Base-by-base conservation (phyloP, 768 basidiomycete genomes). In the Collybia sordida region DNA sequence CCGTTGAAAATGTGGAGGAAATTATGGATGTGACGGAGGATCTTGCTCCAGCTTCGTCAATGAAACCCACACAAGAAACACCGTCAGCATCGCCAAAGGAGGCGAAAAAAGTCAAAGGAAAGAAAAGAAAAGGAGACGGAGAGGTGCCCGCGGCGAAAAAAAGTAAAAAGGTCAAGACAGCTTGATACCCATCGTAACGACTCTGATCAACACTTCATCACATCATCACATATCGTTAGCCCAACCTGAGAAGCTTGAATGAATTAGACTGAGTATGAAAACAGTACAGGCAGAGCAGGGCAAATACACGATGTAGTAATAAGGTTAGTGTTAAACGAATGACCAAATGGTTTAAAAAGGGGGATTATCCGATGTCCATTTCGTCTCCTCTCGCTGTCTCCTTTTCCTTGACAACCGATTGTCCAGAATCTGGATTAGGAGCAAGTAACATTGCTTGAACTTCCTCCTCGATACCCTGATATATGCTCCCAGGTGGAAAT, bases 401-500 rank as follows among this genome's bases (percentile, higher is more conserved):
- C 66, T 83, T 83, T 35, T 77, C 77, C 64, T 78, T 80, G 12
- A 28, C 43, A 34, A 31, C 19, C 18, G 18, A 4, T 28, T n/a
- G 17, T 28, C 28, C 17, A 34, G 45, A 47, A 22, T 60, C 59
- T 38, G 51, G 46, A 43, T 64, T 62, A 21, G 45, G 49, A 19
- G 59, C 56, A 36, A 68, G 49, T 51, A 71, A 67, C 61, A 74
- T 68, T 54, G 59, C 68, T 42, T 66, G 63, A 6, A 86, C 75
- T 55, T 83, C 83, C 49, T 86, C 84, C 3, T 89, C 85, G 43
- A 92, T 67, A 18, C 86, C 93, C 45, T 79, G 77, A 64, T 81
- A 98, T 9, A 95, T 69, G 63, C 88, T 93, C 69, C 69, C 74
- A 66, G 73, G 67, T 2, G 93, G 92, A 15, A 94, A 72, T n/a